Base-by-base conservation (phyloP, 495 filamentous ascomycete species). In the Xylaria flabelliformis region DNA sequence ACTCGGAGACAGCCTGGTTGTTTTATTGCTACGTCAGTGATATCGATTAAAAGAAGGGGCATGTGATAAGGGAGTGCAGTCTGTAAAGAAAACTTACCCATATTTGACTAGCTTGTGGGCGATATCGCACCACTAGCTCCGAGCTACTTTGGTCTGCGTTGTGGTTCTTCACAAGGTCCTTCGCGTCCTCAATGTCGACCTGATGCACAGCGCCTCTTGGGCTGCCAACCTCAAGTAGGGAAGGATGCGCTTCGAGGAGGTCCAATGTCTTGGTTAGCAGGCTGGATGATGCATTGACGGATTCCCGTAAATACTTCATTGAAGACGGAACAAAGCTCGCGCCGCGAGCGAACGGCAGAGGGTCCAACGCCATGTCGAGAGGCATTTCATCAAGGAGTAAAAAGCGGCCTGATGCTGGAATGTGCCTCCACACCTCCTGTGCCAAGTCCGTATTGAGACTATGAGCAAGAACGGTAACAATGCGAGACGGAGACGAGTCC, bases 1-100 rank as follows among this genome's bases (percentile, higher is more conserved):
- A 59, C 9, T 72, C 75, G 29, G 84, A 53, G 9, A 86, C 77
- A 24, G 83, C 74, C 78, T 88, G 86, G 15, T 84, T 84, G 15
- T 61, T 46, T 21, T 9, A 42, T 64, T 10, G 48, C 34, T 17
- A 7, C 2, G 61, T 71, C 36, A 71, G 58, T 2, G 6, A 64
- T 58, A n/a, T 15, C 2, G 48, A 39, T 34, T 4, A 8, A 48
- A 36, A 32, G 3, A 42, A 48, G 36, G 9, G 7, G 2, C 7
- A 56, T 13, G 5, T 61, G 13, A 56, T 26, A n/a, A 62, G 10
- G 24, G 21, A 34, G 4, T 3, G 2, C 3, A 10, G 21, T 26
- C 0, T 4, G 48, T 9, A 32, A 21, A 50, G 51, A 46, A 56
- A 71, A 32, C 59, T 64, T 44, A 71, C 69, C 69, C 50, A 66